These are phyloP conservation scores for Phytopythium chamaehyphon DNA, from an alignment of 352 stramenopile genomes.

Conservation along the genomic window DNA sequence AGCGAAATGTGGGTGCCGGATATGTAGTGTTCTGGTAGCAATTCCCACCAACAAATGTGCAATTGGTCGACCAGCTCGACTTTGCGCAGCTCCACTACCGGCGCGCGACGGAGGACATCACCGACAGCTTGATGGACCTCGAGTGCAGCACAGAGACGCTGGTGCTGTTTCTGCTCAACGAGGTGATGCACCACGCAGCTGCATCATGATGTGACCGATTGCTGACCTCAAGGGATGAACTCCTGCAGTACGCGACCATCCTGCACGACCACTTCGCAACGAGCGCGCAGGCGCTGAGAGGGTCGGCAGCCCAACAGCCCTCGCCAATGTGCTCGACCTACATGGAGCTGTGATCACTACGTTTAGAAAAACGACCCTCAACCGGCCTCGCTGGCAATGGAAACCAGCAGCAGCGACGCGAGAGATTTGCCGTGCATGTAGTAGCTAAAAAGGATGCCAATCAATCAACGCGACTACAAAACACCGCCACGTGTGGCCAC, in stretches of 20 bases:
- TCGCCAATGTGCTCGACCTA: background rate
- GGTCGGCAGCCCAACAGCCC: background rate
- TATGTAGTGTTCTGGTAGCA: constrained; percentile 1
- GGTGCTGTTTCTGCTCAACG: constrained; percentile 1
- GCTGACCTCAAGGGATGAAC: background rate
- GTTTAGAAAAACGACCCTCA: background rate
- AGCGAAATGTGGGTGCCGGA: constrained; percentile 38
- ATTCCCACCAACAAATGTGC: too few species aligned
- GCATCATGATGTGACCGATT: background rate
- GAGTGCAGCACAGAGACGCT: constrained; percentile 4
- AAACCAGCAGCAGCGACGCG: too few species aligned
- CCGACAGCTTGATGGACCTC: constrained; percentile 13
- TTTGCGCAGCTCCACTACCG: constrained; percentile 25
- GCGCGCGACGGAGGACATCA: constrained; percentile 18
- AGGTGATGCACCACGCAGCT: background rate
- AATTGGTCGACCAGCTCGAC: constrained; percentile 29
- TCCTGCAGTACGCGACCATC: constrained; percentile 1
- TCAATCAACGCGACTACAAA: too few species aligned
- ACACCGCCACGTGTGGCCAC: too few species aligned
- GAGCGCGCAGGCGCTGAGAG: constrained; percentile 2
- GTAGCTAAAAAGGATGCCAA: too few species aligned
- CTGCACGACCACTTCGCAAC: constrained; percentile 5
- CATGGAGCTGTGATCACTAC: constrained; percentile 5
- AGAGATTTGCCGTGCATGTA: too few species aligned
- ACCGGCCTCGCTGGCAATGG: too few species aligned